Evolutionary conservation across 2,329 filamentous ascomycete genomes (phyloP).

Genomic region (Sporothrix dimorphospora): DNA sequence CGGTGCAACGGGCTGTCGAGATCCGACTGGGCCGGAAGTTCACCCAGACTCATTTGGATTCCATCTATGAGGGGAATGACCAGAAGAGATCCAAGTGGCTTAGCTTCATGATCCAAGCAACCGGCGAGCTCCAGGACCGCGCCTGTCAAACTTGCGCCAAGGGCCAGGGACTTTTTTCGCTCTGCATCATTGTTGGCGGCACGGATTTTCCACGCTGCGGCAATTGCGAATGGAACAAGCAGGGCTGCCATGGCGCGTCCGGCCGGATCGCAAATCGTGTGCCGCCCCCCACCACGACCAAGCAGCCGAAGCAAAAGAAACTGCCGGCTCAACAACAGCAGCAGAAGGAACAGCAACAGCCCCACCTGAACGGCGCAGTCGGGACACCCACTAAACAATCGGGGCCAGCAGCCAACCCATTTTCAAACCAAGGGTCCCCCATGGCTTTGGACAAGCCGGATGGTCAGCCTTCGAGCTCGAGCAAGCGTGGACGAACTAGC

Average conservation of each 20-base stretch:
- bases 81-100: slow-evolving; percentile 52
- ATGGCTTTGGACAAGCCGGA: slow-evolving; percentile 7
- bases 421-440: background rate
- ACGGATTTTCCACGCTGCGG: slow-evolving; percentile 52
- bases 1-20: slow-evolving; percentile 46
- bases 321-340: background rate
- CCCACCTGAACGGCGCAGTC: background rate
- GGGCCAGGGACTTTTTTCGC: slow-evolving; percentile 49
- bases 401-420: background rate
- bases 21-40: slow-evolving; percentile 50
- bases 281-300: background rate
- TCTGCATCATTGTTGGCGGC: slow-evolving; percentile 50
- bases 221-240: slow-evolving; percentile 55
- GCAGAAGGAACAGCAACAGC: background rate
- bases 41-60: slow-evolving; percentile 44
- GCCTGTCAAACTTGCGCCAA: slow-evolving; percentile 49
- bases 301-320: slow-evolving; percentile 3
- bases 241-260: slow-evolving; percentile 37
- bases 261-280: slow-evolving; percentile 8
- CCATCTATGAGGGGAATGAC: slow-evolving; percentile 47
- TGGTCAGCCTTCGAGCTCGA: background rate
- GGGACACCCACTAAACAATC: background rate
- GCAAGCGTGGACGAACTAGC: slow-evolving; percentile 9
- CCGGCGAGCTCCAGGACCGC: slow-evolving; percentile 46
- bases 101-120: slow-evolving; percentile 55